Conservation (phyloP, 2,329 filamentous ascomycete species). For the Neonectria ditissima region DNA sequence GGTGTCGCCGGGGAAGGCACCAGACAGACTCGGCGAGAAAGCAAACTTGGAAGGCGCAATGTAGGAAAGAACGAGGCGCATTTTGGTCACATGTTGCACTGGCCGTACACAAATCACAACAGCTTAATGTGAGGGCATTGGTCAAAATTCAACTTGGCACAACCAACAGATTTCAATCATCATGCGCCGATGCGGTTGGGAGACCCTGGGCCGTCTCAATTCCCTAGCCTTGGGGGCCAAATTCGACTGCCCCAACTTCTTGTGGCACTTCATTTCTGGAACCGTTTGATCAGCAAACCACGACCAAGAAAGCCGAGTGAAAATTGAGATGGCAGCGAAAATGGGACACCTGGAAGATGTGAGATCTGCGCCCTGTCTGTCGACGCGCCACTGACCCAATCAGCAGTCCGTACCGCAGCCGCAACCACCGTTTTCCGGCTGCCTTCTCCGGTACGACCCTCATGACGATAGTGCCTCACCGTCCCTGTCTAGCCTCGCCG, state of each 20-base stretch:
- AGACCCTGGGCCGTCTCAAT: background rate
- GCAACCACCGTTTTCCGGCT: background rate
- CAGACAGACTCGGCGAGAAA: background rate
- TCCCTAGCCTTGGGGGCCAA: background rate
- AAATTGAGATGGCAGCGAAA: background rate
- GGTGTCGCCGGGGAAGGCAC: background rate
- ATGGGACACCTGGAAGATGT: background rate
- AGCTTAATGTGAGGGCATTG: background rate
- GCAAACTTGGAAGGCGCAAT: background rate
- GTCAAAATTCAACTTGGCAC: background rate
- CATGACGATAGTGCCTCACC: background rate
- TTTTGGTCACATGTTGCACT: background rate
- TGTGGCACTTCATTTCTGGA: too few relatives aligned
- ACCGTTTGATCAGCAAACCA: background rate
- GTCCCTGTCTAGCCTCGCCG: too few relatives aligned
- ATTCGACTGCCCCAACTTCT: background rate
- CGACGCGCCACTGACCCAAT: background rate
- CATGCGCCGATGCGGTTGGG: background rate
- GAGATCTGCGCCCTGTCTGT: background rate
- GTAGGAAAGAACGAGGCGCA: background rate
- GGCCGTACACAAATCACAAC: background rate
- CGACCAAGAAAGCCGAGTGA: too few relatives aligned
- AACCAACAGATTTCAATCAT: background rate
- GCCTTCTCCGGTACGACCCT: background rate
- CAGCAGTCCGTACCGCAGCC: background rate